phyloP scores from a whole-genome alignment of 2,329 filamentous ascomycete species.

The Clonostachys rhizophaga region DNA sequence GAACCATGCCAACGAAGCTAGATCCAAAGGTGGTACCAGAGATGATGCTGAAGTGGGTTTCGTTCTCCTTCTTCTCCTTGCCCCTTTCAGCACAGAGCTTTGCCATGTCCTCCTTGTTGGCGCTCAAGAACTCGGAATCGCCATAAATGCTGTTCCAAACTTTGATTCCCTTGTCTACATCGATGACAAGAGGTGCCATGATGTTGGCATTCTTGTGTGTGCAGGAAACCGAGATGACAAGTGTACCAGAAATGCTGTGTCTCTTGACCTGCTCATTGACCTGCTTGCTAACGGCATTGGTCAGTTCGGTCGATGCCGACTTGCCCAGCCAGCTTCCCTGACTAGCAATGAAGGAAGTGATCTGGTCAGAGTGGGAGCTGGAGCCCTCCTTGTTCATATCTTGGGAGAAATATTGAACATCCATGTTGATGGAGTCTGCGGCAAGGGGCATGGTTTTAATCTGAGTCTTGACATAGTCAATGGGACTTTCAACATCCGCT shows the following conservation, averaged over 20 bases:
- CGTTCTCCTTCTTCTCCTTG: background rate
- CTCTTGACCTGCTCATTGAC: background rate
- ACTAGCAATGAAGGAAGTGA: background rate
- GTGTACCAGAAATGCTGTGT: background rate
- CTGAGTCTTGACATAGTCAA: background rate
- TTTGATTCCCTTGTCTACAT: background rate
- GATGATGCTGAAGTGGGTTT: background rate
- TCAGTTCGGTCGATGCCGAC: background rate
- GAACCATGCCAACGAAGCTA: background rate
- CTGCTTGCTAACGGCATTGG: background rate
- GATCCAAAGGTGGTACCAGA: background rate
- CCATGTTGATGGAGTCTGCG: background rate
- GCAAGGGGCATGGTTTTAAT: background rate
- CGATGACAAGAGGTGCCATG: background rate
- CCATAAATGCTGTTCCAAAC: background rate
- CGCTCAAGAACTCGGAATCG: background rate
- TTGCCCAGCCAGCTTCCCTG: background rate
- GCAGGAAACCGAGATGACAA: background rate
- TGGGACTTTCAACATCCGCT: background rate
- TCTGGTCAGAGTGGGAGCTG: background rate
- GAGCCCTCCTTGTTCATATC: background rate
- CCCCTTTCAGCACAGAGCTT: background rate
- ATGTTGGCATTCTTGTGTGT: background rate
- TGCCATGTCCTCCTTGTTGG: background rate
- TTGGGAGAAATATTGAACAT: background rate